Evolutionary conservation across 371 early-diverging fungal species (phyloP), one percentile per base, ranked within the genome.

Genomic region (Dichotomocladium elegans): DNA sequence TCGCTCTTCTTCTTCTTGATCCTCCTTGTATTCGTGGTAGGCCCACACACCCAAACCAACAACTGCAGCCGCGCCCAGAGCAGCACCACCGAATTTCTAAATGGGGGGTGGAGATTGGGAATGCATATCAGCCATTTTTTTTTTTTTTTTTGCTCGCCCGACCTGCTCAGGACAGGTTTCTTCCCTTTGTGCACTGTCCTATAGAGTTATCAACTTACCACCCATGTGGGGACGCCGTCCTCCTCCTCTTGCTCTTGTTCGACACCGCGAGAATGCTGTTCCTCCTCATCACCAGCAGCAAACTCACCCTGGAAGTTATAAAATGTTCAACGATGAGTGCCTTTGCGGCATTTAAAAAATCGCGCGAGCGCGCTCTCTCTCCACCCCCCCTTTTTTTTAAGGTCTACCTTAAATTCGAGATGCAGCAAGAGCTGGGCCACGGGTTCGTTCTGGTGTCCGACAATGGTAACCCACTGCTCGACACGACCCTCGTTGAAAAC

Each of bases 11-110:
- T 69, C 62, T 17, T 70, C 60, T 17, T 68, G 49, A 15, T 71
- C 63, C 24, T 66, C 64, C 31, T 64, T 58, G 37, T 60, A 30
- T 40, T 66, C 63, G 45, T 64, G 58, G 3, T 41, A 53, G 3
- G 50, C 67, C 63, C 62, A 74, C 2, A 63, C 42, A 37, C 68
- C 75, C 21, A 69, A 46, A 4, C 69, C 75, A 19, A 69, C 51
- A 21, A 63, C 70, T 7, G 70, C 75, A 41, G 66, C 71, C 47
- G 68, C 75, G 30, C 66, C 72, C 48, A 69, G 47, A 2, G 67
- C 72, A 28, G 59, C 61, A 43, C 71, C 71, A 54, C 72, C 75
- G 46, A 61, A 62, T 66, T 68, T 74, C 75, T 74, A 54, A 28
- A 41, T 12, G 3, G 51, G 30, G 1, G 11, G 9, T 26, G 40